phyloP scores from a whole-genome alignment of 2,329 filamentous ascomycete species.

The Colletotrichum paranaense region DNA sequence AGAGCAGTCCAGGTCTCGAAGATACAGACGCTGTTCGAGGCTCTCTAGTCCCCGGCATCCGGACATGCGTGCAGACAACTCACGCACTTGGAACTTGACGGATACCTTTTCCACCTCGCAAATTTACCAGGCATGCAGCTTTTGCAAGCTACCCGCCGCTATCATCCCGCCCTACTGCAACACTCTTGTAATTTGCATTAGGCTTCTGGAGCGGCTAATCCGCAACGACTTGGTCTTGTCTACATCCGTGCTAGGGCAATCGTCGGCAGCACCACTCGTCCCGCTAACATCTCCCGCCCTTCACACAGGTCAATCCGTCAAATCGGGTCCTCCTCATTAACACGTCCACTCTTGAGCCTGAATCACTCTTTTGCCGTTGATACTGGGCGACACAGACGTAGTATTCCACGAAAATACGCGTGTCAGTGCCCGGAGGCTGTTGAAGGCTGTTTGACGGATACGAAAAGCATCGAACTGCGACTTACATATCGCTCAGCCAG shows the following conservation, averaged over 20 bases:
- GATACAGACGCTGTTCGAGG: conserved; percentile 1
- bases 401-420: no score
- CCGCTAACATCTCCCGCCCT: conserved; percentile 24
- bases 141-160: conserved; percentile 11
- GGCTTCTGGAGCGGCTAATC: conserved; percentile 34
- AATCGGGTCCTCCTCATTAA: conserved; percentile 14
- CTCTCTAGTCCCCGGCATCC: background rate
- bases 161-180: conserved; percentile 27
- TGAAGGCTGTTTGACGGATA: background rate
- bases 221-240: conserved; percentile 24
- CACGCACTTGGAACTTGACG: background rate
- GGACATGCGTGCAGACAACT: conserved; percentile 10
- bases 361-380: background rate
- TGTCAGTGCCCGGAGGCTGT: background rate
- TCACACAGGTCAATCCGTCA: conserved; percentile 25
- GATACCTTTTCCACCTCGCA: background rate
- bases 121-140: background rate
- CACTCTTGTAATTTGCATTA: conserved; percentile 18
- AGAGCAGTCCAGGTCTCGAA: background rate
- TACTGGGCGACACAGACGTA: background rate
- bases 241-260: conserved; percentile 29
- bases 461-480: conserved; percentile 8
- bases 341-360: background rate
- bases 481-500: conserved; percentile 8
- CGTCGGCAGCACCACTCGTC: conserved; percentile 24